Conservation (phyloP, 805 yeast species). For the Nakazawaea pomicola region DNA sequence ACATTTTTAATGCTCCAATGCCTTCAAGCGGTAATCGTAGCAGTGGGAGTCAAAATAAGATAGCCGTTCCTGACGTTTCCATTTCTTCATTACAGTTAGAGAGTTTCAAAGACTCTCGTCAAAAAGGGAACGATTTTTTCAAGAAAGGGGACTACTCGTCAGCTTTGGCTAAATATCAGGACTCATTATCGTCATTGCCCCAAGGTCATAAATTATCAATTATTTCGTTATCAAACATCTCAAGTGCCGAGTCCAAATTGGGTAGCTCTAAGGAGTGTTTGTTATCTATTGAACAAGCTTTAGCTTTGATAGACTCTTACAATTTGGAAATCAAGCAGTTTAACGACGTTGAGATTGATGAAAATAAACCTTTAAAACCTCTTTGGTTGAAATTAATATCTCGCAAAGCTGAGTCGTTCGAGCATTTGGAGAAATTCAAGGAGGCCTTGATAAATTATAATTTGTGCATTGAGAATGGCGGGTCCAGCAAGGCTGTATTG, state of each 20-base stretch:
- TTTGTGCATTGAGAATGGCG: slow-evolving; percentile 61
- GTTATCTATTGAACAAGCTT: slow-evolving; percentile 41
- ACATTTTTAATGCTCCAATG: slow-evolving; percentile 22
- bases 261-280: slow-evolving; percentile 63
- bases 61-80: slow-evolving; percentile 16
- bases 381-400: slow-evolving; percentile 70
- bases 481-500: slow-evolving; percentile 55
- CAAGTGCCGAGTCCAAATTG: slow-evolving; percentile 57
- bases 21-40: slow-evolving; percentile 4
- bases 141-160: slow-evolving; percentile 75
- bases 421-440: slow-evolving; percentile 65
- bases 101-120: slow-evolving; percentile 43
- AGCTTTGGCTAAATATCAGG: slow-evolving; percentile 58
- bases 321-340: slow-evolving; percentile 18
- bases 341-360: slow-evolving; percentile 35
- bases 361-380: slow-evolving; percentile 52
- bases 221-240: slow-evolving; percentile 51
- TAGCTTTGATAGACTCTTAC: slow-evolving; percentile 32
- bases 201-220: slow-evolving; percentile 2
- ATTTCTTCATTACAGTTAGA: slow-evolving; percentile 18
- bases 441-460: slow-evolving; percentile 62
- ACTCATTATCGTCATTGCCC: slow-evolving; percentile 15
- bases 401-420: slow-evolving; percentile 80
- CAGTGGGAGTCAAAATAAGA: background rate
- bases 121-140: slow-evolving; percentile 58